phyloP scores from a whole-genome alignment of 2,329 filamentous ascomycete species.

The Stagonosporopsis chrysanthemi region DNA sequence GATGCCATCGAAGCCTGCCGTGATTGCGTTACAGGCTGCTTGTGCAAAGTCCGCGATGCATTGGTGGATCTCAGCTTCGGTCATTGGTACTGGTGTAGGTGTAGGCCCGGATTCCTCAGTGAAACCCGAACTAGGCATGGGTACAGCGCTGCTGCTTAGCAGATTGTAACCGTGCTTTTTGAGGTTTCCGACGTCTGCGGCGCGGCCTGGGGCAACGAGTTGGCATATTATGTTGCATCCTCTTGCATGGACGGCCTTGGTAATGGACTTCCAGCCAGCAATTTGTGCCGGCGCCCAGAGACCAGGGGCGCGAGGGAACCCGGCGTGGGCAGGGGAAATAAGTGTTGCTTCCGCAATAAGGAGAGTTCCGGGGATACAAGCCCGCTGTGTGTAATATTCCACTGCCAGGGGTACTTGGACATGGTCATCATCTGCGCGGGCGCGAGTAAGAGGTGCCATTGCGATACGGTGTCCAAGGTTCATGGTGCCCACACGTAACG shows the following conservation, averaged over 20 bases:
- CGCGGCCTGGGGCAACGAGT: conserved; percentile 67
- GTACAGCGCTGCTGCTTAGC: conserved; percentile 40
- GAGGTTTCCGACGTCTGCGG: conserved; percentile 49
- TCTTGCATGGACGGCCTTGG: conserved; percentile 67
- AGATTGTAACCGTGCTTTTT: conserved; percentile 43
- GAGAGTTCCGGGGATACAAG: conserved; percentile 60
- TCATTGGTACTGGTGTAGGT: conserved; percentile 32
- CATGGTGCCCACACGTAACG: conserved; percentile 38
- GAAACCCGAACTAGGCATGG: conserved; percentile 52
- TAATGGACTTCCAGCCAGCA: conserved; percentile 65
- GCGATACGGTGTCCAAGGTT: conserved; percentile 39
- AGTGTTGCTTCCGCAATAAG: conserved; percentile 65
- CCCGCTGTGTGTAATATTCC: conserved; percentile 64
- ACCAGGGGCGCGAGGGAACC: conserved; percentile 62
- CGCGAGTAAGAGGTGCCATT: conserved; percentile 47
- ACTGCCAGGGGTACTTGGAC: conserved; percentile 50
- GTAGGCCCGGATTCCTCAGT: conserved; percentile 25
- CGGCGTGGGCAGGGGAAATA: conserved; percentile 56
- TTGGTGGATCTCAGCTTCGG: conserved; percentile 47
- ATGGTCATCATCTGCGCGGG: conserved; percentile 55
- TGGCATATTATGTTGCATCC: conserved; percentile 67
- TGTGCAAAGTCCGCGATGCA: conserved; percentile 48
- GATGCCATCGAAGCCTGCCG: conserved; percentile 67
- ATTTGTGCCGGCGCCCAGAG: conserved; percentile 59
- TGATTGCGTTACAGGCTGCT: conserved; percentile 53